A percentile compares a stretch with the other conserved stretches of the same genome.
These are phyloP conservation scores for Solanum raphanifolium DNA, from an alignment of 257 asterid species.

Conservation along the genomic window DNA sequence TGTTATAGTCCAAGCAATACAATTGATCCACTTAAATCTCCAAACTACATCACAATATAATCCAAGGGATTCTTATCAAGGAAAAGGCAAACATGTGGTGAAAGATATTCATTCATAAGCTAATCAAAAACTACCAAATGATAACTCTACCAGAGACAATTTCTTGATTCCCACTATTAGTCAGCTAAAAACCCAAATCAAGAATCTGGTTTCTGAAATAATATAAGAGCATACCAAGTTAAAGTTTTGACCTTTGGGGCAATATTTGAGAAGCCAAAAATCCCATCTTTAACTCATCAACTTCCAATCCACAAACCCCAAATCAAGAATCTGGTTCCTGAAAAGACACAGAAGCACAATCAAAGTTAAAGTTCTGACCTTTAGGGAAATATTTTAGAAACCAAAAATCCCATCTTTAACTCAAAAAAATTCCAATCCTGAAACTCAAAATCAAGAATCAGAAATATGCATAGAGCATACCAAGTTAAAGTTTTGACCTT, in stretches of 20 bases:
- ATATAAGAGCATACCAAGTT: neutral
- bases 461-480: neutral
- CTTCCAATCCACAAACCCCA: neutral
- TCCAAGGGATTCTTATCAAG: conserved; percentile 3
- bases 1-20: conserved; percentile 13
- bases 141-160: neutral
- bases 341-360: neutral
- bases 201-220: neutral
- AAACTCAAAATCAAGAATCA: neutral
- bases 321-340: neutral
- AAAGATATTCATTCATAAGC: neutral
- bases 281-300: neutral
- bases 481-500: neutral
- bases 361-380: neutral
- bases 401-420: neutral
- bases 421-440: neutral
- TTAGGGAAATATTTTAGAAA: neutral
- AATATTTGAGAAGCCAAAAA: neutral
- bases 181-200: neutral
- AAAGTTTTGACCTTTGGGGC: neutral
- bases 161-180: neutral
- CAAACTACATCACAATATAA: conserved; percentile 5
- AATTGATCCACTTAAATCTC: conserved; percentile 4
- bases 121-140: conserved; percentile 5
- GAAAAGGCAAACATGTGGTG: conserved; percentile 12